phyloP scores from a whole-genome alignment of 257 asterid species.

The Vinca minor region DNA sequence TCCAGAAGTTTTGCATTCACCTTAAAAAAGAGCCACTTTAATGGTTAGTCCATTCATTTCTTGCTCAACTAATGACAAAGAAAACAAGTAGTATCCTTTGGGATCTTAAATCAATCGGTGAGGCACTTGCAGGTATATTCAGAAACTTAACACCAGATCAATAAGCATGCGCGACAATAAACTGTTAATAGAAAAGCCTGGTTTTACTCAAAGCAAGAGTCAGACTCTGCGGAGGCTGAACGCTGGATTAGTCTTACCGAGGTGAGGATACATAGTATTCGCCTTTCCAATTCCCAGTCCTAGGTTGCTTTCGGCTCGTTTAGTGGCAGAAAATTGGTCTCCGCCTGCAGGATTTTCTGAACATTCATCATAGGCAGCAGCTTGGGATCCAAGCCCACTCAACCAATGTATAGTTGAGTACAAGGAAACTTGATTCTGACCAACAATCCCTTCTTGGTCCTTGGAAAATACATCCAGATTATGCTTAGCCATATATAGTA shows the following conservation, averaged over 20 bases:
- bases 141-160: background rate
- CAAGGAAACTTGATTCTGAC: constrained; percentile 20
- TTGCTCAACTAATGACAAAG: background rate
- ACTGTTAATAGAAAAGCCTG: too few species aligned
- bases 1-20: constrained; percentile 27
- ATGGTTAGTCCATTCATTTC: background rate
- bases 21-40: constrained; percentile 16
- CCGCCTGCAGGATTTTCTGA: constrained; percentile 24
- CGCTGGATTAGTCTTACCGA: constrained; percentile 6
- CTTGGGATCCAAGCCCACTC: constrained; percentile 39
- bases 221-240: background rate
- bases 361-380: constrained; percentile 25
- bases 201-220: background rate
- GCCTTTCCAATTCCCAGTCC: constrained; percentile 21
- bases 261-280: constrained; percentile 20
- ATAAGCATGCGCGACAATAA: too few species aligned
- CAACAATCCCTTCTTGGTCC: constrained; percentile 32
- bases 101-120: background rate
- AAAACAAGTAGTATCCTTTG: background rate
- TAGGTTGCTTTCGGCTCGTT: constrained; percentile 13
- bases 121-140: background rate
- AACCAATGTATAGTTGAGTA: constrained; percentile 37
- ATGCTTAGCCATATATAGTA: constrained; percentile 42
- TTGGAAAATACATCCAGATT: constrained; percentile 25
- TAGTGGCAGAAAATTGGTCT: constrained; percentile 11